Conservation (phyloP, 1,284 basidiomycete species). For the Apiotrichum veenhuisii region DNA sequence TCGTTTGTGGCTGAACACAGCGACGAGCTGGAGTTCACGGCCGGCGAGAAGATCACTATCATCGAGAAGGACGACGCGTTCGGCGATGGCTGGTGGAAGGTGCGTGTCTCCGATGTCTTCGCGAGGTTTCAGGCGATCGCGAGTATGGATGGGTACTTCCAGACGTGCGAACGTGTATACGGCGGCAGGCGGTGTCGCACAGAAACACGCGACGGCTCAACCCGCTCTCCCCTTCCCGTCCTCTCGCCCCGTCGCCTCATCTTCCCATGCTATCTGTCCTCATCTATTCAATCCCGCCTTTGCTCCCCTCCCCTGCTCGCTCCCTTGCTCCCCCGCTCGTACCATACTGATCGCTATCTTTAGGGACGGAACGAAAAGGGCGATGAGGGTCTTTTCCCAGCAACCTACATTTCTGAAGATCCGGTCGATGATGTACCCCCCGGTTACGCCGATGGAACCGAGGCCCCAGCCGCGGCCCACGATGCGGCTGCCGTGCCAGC, state of each 20-base stretch:
- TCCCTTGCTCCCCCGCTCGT: background rate
- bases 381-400: conserved; percentile 83
- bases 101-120: conserved; percentile 51
- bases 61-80: conserved; percentile 91
- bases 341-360: conserved; percentile 8
- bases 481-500: background rate
- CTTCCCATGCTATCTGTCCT: background rate
- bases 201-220: no score
- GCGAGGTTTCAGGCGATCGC: no score
- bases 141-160: no score
- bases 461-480: background rate
- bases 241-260: no score
- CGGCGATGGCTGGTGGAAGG: conserved; percentile 98
- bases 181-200: no score
- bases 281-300: background rate
- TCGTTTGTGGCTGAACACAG: conserved; percentile 82
- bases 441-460: background rate
- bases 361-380: conserved; percentile 82
- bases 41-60: conserved; percentile 83
- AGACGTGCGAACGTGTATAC: no score
- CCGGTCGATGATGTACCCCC: conserved; percentile 32
- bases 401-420: conserved; percentile 72
- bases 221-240: no score
- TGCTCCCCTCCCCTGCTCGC: background rate
- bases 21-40: conserved; percentile 83